Base-by-base conservation (phyloP, 2,329 filamentous ascomycete species). In the Stylonectria norvegica region DNA sequence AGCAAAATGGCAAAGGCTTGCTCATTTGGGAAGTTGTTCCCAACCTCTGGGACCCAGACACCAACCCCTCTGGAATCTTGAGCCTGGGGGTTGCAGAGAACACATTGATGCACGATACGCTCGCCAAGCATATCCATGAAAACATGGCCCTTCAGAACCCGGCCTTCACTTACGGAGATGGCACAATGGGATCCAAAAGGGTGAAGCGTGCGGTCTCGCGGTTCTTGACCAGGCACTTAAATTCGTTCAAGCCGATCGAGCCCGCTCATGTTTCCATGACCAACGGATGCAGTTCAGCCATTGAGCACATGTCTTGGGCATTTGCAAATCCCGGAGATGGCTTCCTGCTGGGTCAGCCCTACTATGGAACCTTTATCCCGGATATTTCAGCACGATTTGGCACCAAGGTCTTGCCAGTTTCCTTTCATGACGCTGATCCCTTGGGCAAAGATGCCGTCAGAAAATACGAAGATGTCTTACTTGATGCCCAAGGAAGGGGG, bases 81-180 rank as follows among this genome's bases (percentile, higher is more conserved):
- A 75, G 68, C 42, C 62, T 78, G 0, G 73, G 73, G 1, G 61
- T 77, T 1, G 74, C 75, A 5, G 75, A 78, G 53, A 77, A 78
- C 50, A 56, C 59, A 1, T 64, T 78, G 29, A 75, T 77, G 72
- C 73, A 76, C 40, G 50, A 65, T 14, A 51, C 61, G 3, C 61
- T 77, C 3, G 54, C 64, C 2, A 50, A 66, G 15, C 70, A 69
- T 42, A 59, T 69, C 20, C 67, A 71, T 48, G 48, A 50, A 3
- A 65, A 67, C 31, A 48, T 69, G 5, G 51, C 64, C 5, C 42
- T 67, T 0, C 47, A 45, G 1, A 50, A 49, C n/a, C 36, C 48
- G 4, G 58, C 56, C 9, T 57, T 72, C 9, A 71, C 67, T 0
- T 72, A 72, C 17, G 66, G 66, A 4, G 67, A 69, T 38, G 68